phyloP scores from a whole-genome alignment of 169 alveolate species.

The Plasmodium vivax region DNA sequence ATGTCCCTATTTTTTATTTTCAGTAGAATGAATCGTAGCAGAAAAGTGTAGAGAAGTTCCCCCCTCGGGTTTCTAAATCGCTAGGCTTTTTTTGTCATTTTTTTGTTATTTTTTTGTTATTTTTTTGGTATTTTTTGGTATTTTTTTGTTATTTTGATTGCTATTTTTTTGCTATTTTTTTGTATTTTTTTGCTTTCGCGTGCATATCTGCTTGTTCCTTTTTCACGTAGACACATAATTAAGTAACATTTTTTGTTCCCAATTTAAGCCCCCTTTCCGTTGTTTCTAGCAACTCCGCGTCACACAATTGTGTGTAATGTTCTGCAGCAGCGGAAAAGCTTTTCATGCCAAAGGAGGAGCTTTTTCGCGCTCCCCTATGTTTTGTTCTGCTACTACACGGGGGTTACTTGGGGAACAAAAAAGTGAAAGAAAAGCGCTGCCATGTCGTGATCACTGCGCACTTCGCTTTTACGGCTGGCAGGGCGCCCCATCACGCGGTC shows the following conservation, averaged over 20 bases:
- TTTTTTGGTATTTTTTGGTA: neutral
- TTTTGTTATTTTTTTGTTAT: neutral
- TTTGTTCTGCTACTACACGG: neutral
- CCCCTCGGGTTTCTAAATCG: neutral
- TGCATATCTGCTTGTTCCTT: neutral
- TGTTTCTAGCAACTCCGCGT: neutral
- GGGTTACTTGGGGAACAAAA: neutral
- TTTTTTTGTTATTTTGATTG: neutral
- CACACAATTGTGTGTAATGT: neutral
- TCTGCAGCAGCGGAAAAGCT: neutral
- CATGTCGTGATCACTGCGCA: neutral
- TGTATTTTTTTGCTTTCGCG: neutral
- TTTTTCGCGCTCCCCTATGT: neutral
- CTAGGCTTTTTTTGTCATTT: neutral
- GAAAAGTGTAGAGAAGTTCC: neutral
- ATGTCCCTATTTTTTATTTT: slow-evolving; percentile 11
- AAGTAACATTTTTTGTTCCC: neutral
- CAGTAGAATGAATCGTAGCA: slow-evolving; percentile 29
- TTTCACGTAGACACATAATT: neutral
- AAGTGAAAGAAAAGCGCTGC: neutral
- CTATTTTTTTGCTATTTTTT: neutral
- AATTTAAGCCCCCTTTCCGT: neutral
- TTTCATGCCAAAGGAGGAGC: slow-evolving; percentile 11
- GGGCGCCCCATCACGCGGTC: neutral
- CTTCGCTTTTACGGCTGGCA: neutral